Evolutionary conservation across 495 filamentous ascomycete genomes (phyloP).

Genomic region (Podospora bellae-mahoneyi): DNA sequence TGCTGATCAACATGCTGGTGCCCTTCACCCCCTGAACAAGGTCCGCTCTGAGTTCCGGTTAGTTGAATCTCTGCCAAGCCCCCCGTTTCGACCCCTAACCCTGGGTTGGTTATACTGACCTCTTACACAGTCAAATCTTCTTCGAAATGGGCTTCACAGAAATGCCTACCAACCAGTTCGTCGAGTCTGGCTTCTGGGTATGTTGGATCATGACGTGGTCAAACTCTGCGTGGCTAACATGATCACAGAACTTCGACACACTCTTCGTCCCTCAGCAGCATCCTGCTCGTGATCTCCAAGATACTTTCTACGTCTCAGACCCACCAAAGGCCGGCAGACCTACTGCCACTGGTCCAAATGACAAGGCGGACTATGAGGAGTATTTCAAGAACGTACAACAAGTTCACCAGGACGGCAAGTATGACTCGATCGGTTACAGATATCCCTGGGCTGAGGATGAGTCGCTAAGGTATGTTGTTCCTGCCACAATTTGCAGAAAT

Average conservation of each 20-base stretch:
- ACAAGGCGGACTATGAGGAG: constrained; percentile 70
- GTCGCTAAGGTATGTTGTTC: constrained; percentile 49
- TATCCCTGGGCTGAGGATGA: constrained; percentile 92
- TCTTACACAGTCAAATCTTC: constrained; percentile 72
- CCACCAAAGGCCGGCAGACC: constrained; percentile 74
- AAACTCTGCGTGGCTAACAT: constrained; percentile 59
- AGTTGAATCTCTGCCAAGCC: constrained; percentile 3
- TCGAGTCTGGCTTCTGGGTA: constrained; percentile 90
- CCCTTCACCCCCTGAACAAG: constrained; percentile 92
- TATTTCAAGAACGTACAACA: constrained; percentile 84
- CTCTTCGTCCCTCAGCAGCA: constrained; percentile 98
- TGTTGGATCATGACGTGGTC: neutral
- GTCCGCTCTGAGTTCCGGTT: constrained; percentile 79
- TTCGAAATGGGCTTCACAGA: constrained; percentile 89
- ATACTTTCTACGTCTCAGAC: constrained; percentile 97
- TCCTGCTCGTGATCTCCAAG: constrained; percentile 91
- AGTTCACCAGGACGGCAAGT: constrained; percentile 83
- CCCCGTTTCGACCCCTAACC: constrained; percentile 3
- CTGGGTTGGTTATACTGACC: neutral
- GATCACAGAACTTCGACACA: constrained; percentile 76
- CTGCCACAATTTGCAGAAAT: neutral
- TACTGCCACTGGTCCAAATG: constrained; percentile 51
- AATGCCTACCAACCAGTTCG: constrained; percentile 76
- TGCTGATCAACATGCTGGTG: constrained; percentile 71
- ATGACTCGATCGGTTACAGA: constrained; percentile 89